Conservation (phyloP, 169 alveolate genomes). For the Cryptosporidium ubiquitum region DNA sequence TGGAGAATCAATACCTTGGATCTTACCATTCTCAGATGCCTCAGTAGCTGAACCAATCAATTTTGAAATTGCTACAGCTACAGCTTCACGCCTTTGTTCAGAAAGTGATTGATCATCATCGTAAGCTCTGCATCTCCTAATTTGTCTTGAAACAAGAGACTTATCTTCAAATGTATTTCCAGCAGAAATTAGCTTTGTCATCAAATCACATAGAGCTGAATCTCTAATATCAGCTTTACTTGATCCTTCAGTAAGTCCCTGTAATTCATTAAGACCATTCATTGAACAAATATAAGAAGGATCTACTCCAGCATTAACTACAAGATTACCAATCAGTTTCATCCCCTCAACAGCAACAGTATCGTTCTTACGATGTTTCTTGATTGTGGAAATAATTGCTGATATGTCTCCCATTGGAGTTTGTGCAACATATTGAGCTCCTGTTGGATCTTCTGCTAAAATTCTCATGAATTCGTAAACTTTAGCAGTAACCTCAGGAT, state of each 20-base stretch:
- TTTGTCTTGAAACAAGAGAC: constrained; percentile 42
- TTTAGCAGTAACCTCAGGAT: constrained; percentile 79
- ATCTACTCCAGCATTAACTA: constrained; percentile 59
- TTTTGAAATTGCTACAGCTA: constrained; percentile 46
- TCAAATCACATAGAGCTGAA: constrained; percentile 38
- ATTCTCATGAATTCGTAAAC: constrained; percentile 81
- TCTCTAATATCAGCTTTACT: constrained; percentile 46
- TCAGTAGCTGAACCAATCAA: constrained; percentile 21
- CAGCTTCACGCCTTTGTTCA: constrained; percentile 33
- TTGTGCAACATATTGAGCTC: constrained; percentile 77
- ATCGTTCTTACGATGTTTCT: constrained; percentile 61
- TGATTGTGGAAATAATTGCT: constrained; percentile 17
- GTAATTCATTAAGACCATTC: constrained; percentile 45
- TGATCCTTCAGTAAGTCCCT: constrained; percentile 72
- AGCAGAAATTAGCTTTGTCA: constrained; percentile 25
- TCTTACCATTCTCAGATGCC: neutral
- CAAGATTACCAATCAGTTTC: constrained; percentile 52
- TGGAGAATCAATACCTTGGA: constrained; percentile 31
- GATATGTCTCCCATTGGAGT: constrained; percentile 59
- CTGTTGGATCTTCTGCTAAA: constrained; percentile 82
- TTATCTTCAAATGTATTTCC: constrained; percentile 27
- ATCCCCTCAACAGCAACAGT: constrained; percentile 55
- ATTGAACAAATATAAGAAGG: constrained; percentile 29
- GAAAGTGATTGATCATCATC: constrained; percentile 57
- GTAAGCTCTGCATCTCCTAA: constrained; percentile 60